A percentile compares a stretch with the other conserved stretches of the same genome.
phyloP scores from a whole-genome alignment of 2,329 filamentous ascomycete genomes.

The Pseudocercospora macadamiae region DNA sequence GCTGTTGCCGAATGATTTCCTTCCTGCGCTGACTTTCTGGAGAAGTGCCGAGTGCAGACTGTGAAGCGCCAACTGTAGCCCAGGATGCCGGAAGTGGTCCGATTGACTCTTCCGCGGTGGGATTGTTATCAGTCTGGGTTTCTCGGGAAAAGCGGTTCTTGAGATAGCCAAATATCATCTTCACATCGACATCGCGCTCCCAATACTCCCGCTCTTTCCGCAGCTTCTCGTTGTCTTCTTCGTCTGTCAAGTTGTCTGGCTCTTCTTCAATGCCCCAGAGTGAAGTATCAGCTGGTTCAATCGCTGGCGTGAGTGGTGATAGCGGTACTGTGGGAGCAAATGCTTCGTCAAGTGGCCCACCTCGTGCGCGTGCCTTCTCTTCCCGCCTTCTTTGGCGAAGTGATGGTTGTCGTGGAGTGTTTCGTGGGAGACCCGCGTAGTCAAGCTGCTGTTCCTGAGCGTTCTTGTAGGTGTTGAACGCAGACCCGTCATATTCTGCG shows the following conservation, averaged over 20 bases:
- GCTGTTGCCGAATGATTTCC: constrained; percentile 83
- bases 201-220: constrained; percentile 72
- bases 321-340: constrained; percentile 38
- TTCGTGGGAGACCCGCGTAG: constrained; percentile 72
- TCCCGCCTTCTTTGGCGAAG: constrained; percentile 31
- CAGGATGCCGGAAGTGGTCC: constrained; percentile 38
- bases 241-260: constrained; percentile 42
- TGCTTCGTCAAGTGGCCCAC: constrained; percentile 28
- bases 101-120: constrained; percentile 27
- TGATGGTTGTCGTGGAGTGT: constrained; percentile 27
- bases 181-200: constrained; percentile 89
- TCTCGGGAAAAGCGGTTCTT: constrained; percentile 68
- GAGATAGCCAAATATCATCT: constrained; percentile 88
- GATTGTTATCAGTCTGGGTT: constrained; percentile 10
- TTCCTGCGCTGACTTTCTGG: constrained; percentile 72
- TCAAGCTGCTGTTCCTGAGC: constrained; percentile 60
- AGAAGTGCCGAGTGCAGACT: constrained; percentile 48
- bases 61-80: constrained; percentile 36
- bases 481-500: constrained; percentile 76
- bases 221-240: constrained; percentile 28
- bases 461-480: constrained; percentile 79
- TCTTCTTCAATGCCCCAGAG: constrained; percentile 70
- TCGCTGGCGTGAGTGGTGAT: constrained; percentile 32
- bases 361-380: constrained; percentile 19
- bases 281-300: constrained; percentile 52